phyloP scores from a whole-genome alignment of 108 stramenopile species.

The Conticribra weissflogii region DNA sequence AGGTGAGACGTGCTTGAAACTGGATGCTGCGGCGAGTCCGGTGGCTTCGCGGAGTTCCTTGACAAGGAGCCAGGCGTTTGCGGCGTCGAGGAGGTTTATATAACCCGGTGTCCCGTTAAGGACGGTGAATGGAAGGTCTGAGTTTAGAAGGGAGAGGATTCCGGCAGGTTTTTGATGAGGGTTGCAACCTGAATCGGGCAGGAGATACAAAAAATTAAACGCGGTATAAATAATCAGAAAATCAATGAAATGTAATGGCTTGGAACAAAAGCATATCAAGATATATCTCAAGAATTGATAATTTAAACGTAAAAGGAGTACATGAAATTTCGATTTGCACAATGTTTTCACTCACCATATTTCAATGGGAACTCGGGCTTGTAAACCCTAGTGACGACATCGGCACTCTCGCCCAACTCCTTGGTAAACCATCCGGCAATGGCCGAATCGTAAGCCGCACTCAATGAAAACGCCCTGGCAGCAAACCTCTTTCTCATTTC shows the following conservation, averaged over 20 bases:
- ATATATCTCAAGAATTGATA: too few relatives aligned
- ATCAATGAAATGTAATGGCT: too few relatives aligned
- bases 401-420: slow-evolving; percentile 57
- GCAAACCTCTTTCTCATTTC: slow-evolving; percentile 84
- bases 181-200: slow-evolving; percentile 84
- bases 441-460: slow-evolving; percentile 92
- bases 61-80: slow-evolving; percentile 98
- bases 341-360: slow-evolving; percentile 77
- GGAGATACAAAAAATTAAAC: too few relatives aligned
- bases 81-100: slow-evolving; percentile 98
- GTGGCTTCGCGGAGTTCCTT: slow-evolving; percentile 90
- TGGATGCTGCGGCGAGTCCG: slow-evolving; percentile 93
- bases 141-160: slow-evolving; percentile 81
- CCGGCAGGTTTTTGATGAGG: slow-evolving; percentile 96
- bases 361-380: slow-evolving; percentile 89
- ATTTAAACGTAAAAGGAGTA: not conserved
- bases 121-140: slow-evolving; percentile 87
- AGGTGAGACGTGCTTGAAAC: slow-evolving; percentile 98
- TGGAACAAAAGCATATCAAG: too few relatives aligned
- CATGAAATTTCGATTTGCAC: slow-evolving; percentile 17
- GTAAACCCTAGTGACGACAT: slow-evolving; percentile 88
- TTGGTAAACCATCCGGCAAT: slow-evolving; percentile 92
- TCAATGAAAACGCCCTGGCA: slow-evolving; percentile 91
- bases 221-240: too few relatives aligned
- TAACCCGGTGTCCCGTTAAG: slow-evolving; percentile 96